phyloP scores from a whole-genome alignment of 2,329 filamentous ascomycete species.

The Zasmidium cellare region DNA sequence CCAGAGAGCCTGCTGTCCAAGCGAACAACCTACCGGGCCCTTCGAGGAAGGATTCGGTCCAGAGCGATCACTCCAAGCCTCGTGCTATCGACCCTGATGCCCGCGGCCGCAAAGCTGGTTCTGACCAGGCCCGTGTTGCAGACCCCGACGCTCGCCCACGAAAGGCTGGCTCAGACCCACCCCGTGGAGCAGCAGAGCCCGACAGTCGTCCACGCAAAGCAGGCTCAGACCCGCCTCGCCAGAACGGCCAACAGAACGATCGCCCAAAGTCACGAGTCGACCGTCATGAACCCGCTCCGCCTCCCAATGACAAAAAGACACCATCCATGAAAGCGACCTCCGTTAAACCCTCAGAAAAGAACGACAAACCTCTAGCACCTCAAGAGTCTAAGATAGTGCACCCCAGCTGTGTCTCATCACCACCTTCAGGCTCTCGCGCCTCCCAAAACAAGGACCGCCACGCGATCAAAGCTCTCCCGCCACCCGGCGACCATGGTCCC shows the following conservation, averaged over 20 bases:
- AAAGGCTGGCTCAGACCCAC: neutral
- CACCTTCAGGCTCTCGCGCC: neutral
- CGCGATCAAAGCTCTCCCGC: slow-evolving; percentile 19
- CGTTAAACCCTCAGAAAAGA: neutral
- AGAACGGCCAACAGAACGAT: neutral
- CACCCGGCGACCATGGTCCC: slow-evolving; percentile 8
- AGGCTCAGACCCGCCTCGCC: too few relatives aligned
- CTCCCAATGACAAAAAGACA: neutral
- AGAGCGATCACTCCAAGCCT: neutral
- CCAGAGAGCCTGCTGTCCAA: neutral
- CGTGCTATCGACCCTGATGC: neutral
- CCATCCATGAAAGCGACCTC: neutral
- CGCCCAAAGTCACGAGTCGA: neutral
- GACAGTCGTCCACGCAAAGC: too few relatives aligned
- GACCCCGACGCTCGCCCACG: neutral
- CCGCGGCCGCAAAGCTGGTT: neutral
- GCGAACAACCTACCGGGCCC: neutral
- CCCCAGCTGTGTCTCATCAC: neutral
- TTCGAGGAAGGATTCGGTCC: neutral
- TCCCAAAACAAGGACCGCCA: neutral
- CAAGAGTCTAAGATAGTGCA: neutral
- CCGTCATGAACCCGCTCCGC: neutral
- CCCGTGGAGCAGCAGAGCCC: too few relatives aligned
- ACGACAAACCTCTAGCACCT: neutral
- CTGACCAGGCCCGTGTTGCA: neutral